A percentile compares a stretch with the other conserved stretches of the same genome.
These are phyloP conservation scores for Neopestalotiopsis sp. DNA, from an alignment of 2,329 filamentous ascomycete genomes.

Conservation along the genomic window DNA sequence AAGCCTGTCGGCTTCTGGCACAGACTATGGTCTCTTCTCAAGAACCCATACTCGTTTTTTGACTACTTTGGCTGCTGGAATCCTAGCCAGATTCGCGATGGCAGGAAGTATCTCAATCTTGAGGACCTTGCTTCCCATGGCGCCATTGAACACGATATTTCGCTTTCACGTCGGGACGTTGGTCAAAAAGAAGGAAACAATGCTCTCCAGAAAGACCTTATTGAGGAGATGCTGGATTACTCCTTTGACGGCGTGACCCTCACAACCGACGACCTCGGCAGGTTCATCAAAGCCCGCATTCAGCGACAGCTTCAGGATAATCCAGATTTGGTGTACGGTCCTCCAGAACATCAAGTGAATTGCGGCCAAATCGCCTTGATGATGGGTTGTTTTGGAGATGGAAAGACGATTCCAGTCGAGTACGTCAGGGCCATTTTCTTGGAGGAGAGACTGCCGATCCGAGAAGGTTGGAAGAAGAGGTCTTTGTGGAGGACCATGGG, in stretches of 20 bases:
- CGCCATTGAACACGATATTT: conserved; percentile 8
- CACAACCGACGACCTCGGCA: not conserved
- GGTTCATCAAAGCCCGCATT: conserved; percentile 14
- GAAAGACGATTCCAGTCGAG: conserved; percentile 17
- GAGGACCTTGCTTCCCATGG: not conserved
- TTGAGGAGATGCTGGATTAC: not conserved
- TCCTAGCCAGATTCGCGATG: not conserved
- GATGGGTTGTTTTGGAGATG: conserved; percentile 17
- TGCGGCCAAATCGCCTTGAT: conserved; percentile 18
- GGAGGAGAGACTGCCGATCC: conserved; percentile 15
- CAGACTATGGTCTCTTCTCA: not conserved
- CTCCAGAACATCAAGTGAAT: conserved; percentile 11
- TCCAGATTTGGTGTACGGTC: conserved; percentile 15
- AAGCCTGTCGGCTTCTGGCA: not conserved
- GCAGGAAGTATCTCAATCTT: not conserved
- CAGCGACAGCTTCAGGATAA: conserved; percentile 13
- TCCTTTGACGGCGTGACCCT: not conserved
- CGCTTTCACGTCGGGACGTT: not conserved
- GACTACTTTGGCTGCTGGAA: not conserved
- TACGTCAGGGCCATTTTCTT: conserved; percentile 18
- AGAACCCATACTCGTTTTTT: not conserved
- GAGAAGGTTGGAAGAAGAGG: conserved; percentile 19
- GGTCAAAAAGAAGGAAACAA: not conserved
- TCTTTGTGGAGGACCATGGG: conserved; percentile 17
- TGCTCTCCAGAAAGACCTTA: not conserved